These are phyloP conservation scores for Stachybotrys echinatus DNA, from an alignment of 2,329 filamentous ascomycete genomes.

Conservation along the genomic window DNA sequence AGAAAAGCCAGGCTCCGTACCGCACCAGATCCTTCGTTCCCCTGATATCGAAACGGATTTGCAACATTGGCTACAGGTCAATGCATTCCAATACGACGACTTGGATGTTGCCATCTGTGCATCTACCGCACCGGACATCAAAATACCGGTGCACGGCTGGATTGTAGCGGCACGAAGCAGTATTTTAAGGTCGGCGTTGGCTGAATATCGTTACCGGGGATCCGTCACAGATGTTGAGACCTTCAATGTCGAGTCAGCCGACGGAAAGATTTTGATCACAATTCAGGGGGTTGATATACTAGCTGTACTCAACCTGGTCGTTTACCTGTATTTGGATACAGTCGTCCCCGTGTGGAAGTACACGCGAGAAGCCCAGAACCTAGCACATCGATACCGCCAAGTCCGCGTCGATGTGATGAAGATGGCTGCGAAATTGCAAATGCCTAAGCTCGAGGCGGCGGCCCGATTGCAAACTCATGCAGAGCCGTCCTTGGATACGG, in stretches of 20 bases:
- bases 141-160: slow-evolving; percentile 79
- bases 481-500: slow-evolving; percentile 56
- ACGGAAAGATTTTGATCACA: slow-evolving; percentile 51
- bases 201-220: slow-evolving; percentile 41
- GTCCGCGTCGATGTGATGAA: slow-evolving; percentile 85
- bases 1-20: slow-evolving; percentile 45
- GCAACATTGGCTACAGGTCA: slow-evolving; percentile 37
- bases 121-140: slow-evolving; percentile 60
- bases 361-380: slow-evolving; percentile 57
- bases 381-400: slow-evolving; percentile 71
- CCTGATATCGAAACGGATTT: slow-evolving; percentile 63
- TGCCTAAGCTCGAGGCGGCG: slow-evolving; percentile 69
- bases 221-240: slow-evolving; percentile 16
- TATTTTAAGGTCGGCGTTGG: slow-evolving; percentile 57
- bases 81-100: slow-evolving; percentile 31
- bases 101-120: slow-evolving; percentile 43
- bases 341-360: slow-evolving; percentile 85
- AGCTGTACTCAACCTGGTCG: slow-evolving; percentile 70
- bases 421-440: slow-evolving; percentile 64
- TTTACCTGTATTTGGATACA: slow-evolving; percentile 77
- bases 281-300: slow-evolving; percentile 70
- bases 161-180: slow-evolving; percentile 70
- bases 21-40: slow-evolving; percentile 53
- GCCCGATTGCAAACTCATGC: slow-evolving; percentile 69
- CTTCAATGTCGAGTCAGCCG: slow-evolving; percentile 28